phyloP scores from a whole-genome alignment of 495 filamentous ascomycete genomes.

The Cryomyces antarcticus region DNA sequence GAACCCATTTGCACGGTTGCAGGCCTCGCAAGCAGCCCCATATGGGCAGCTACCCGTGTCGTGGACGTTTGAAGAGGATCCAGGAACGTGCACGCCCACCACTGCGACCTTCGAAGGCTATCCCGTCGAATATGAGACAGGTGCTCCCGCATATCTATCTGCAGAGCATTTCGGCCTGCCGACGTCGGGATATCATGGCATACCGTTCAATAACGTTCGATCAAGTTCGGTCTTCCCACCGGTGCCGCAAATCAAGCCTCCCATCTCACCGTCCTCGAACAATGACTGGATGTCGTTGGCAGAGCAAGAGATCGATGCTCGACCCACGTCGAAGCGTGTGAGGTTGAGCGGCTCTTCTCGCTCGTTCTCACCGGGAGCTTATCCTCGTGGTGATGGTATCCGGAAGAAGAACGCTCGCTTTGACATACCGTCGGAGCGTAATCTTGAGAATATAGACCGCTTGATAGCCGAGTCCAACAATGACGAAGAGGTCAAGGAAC shows the following conservation, averaged over 20 bases:
- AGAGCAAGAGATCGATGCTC: slow-evolving; percentile 29
- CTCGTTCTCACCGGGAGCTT: slow-evolving; percentile 52
- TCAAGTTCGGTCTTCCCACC: slow-evolving; percentile 13
- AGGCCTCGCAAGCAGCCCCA: slow-evolving; percentile 20
- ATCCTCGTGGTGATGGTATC: slow-evolving; percentile 66
- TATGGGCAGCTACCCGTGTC: slow-evolving; percentile 21
- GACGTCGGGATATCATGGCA: slow-evolving; percentile 17
- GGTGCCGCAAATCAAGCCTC: slow-evolving; percentile 20
- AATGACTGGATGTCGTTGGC: slow-evolving; percentile 36
- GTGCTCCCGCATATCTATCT: slow-evolving; percentile 24
- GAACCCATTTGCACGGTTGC: slow-evolving; percentile 26
- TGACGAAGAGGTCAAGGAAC: slow-evolving; percentile 88
- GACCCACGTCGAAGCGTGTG: slow-evolving; percentile 49
- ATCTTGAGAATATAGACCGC: slow-evolving; percentile 83
- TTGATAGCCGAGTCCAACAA: slow-evolving; percentile 75
- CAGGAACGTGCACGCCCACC: slow-evolving; percentile 24
- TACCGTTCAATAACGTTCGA: slow-evolving; percentile 9
- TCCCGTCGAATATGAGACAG: slow-evolving; percentile 16
- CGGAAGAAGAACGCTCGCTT: slow-evolving; percentile 99
- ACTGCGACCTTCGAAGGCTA: slow-evolving; percentile 13
- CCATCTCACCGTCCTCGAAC: slow-evolving; percentile 40
- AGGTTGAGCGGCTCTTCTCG: slow-evolving; percentile 53
- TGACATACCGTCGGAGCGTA: slow-evolving; percentile 88
- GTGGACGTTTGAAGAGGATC: slow-evolving; percentile 17
- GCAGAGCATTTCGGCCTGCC: slow-evolving; percentile 14